Evolutionary conservation across 2,329 filamentous ascomycete species (phyloP).

Genomic region (Aureobasidium sp.): DNA sequence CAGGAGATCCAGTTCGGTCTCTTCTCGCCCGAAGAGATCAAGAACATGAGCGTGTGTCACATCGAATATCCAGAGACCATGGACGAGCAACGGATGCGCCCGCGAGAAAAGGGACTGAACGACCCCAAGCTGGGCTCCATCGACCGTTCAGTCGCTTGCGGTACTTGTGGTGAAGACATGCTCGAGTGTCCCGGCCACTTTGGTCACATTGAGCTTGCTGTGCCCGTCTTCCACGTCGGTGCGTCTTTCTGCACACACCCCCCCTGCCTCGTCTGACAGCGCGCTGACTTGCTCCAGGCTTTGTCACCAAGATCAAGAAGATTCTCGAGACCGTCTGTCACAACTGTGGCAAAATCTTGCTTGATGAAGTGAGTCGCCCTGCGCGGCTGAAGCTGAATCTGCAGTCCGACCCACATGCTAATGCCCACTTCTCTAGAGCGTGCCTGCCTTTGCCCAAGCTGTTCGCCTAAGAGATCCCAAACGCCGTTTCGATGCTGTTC

Average conservation of each 20-base stretch:
- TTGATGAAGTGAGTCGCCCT: conserved; percentile 90
- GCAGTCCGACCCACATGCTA: conserved; percentile 27
- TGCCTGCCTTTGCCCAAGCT: conserved; percentile 75
- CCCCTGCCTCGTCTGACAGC: background rate
- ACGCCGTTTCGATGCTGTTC: conserved; percentile 85
- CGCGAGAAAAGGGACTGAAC: conserved; percentile 85
- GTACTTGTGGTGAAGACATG: conserved; percentile 92
- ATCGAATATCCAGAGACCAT: conserved; percentile 99
- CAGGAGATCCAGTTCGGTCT: conserved; percentile 99
- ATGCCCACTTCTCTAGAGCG: conserved; percentile 53
- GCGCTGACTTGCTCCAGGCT: conserved; percentile 55
- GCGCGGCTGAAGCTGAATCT: conserved; percentile 21
- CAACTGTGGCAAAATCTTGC: conserved; percentile 95
- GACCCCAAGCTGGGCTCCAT: conserved; percentile 95
- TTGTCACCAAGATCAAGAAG: conserved; percentile 99
- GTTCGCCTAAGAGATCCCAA: conserved; percentile 86
- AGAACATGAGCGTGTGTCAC: conserved; percentile 94
- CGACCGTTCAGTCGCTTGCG: conserved; percentile 91
- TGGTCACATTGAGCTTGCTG: conserved; percentile 94
- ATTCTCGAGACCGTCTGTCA: conserved; percentile 97
- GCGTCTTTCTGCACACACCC: conserved; percentile 25
- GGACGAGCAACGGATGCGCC: conserved; percentile 89
- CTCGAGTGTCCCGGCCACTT: conserved; percentile 96
- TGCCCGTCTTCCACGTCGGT: conserved; percentile 86
- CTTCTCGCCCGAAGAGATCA: conserved; percentile 96